These are phyloP conservation scores for Celoporthe dispersa DNA, from an alignment of 2,329 filamentous ascomycete species.

Conservation along the genomic window DNA sequence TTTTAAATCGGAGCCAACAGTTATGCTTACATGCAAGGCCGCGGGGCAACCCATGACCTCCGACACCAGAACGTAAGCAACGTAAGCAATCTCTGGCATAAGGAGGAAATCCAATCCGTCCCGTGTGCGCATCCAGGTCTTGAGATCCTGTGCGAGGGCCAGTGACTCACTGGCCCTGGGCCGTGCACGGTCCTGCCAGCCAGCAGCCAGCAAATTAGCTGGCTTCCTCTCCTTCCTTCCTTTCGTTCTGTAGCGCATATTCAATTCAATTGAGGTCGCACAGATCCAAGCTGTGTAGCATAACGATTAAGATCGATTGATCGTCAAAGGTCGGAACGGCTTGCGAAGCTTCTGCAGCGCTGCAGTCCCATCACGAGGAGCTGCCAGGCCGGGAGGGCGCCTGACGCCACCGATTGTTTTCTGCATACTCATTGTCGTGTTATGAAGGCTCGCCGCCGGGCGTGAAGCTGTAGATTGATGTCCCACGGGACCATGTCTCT, in stretches of 20 bases:
- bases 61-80: not conserved
- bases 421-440: conserved; percentile 52
- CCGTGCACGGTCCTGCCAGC: too few relatives aligned
- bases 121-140: not conserved
- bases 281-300: not conserved
- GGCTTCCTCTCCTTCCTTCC: too few relatives aligned
- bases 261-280: too few relatives aligned
- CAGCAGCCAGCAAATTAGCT: too few relatives aligned
- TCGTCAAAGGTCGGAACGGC: conserved; percentile 62
- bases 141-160: too few relatives aligned
- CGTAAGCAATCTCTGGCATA: too few relatives aligned
- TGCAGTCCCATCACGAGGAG: conserved; percentile 45
- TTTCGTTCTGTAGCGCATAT: too few relatives aligned
- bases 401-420: conserved; percentile 44
- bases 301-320: conserved; percentile 44
- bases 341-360: conserved; percentile 56
- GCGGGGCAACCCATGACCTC: not conserved
- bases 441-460: conserved; percentile 53
- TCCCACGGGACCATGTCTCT: conserved; percentile 37
- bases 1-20: not conserved
- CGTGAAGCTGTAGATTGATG: conserved; percentile 37
- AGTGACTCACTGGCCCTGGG: too few relatives aligned
- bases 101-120: not conserved
- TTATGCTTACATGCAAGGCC: not conserved
- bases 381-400: conserved; percentile 47